phyloP scores from a whole-genome alignment of 768 basidiomycete genomes.

The Naganishia kalamii region DNA sequence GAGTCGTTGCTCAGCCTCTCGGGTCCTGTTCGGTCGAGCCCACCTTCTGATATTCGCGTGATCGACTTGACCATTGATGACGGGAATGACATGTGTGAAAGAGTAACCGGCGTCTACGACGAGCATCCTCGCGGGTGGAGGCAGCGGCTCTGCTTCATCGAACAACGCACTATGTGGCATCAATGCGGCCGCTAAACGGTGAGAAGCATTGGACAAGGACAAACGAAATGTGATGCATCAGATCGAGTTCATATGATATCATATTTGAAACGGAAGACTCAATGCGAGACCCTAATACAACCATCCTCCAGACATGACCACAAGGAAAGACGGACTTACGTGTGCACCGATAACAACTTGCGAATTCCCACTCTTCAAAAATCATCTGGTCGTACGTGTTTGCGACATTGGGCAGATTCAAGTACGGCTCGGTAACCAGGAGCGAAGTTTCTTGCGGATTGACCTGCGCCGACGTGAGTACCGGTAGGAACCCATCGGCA shows the following conservation, averaged over 20 bases:
- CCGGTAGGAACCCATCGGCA: neutral
- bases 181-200: slow-evolving; percentile 64
- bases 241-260: neutral
- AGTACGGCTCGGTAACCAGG: slow-evolving; percentile 86
- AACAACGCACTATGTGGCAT: slow-evolving; percentile 72
- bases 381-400: slow-evolving; percentile 90
- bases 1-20: neutral
- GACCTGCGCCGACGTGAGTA: slow-evolving; percentile 51
- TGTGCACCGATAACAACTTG: slow-evolving; percentile 69
- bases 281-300: neutral
- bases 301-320: neutral
- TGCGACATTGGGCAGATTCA: slow-evolving; percentile 86
- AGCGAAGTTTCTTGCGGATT: slow-evolving; percentile 67
- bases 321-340: slow-evolving; percentile 54
- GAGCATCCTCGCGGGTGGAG: slow-evolving; percentile 69
- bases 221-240: slow-evolving; percentile 18
- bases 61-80: slow-evolving; percentile 65
- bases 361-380: slow-evolving; percentile 94
- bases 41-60: slow-evolving; percentile 80
- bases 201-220: slow-evolving; percentile 1
- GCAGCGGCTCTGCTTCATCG: slow-evolving; percentile 37
- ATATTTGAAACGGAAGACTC: neutral
- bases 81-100: slow-evolving; percentile 84
- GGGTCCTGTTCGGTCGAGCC: neutral
- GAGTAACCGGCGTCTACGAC: slow-evolving; percentile 89